These are phyloP conservation scores for Fraxinus greggii DNA, from an alignment of 305 asterid species.

Conservation along the genomic window DNA sequence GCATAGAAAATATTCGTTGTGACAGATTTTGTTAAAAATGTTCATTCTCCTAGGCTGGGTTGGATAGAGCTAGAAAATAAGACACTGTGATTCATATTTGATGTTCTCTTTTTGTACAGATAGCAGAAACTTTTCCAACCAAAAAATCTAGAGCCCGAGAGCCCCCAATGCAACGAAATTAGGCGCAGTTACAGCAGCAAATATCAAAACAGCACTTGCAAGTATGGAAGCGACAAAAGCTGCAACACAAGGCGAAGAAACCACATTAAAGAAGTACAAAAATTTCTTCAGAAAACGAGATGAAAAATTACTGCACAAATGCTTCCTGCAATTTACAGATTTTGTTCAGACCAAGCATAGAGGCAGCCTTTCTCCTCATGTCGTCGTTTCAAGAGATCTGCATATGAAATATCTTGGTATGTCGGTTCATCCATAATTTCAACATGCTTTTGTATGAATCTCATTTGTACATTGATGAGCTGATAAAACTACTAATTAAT, in stretches of 20 bases:
- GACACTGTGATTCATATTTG: neutral
- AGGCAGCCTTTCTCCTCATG: constrained; percentile 26
- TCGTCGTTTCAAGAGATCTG: constrained; percentile 14
- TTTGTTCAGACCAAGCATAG: constrained; percentile 21
- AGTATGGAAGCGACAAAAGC: constrained; percentile 38
- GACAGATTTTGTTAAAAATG: neutral
- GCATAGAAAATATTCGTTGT: neutral
- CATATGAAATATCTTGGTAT: neutral
- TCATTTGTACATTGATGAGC: neutral
- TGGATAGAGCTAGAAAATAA: neutral
- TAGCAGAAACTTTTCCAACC: neutral
- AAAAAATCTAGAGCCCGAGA: neutral
- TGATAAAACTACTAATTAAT: neutral
- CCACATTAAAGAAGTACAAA: constrained; percentile 21
- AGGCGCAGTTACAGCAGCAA: constrained; percentile 25
- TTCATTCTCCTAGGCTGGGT: neutral
- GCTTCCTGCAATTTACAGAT: neutral
- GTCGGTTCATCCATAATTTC: neutral
- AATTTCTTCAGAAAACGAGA: neutral
- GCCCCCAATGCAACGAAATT: neutral
- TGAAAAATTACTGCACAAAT: neutral
- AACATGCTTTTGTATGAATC: neutral
- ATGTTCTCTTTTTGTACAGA: neutral
- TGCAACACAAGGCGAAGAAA: constrained; percentile 36
- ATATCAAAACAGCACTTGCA: constrained; percentile 39